Base-by-base conservation (phyloP, 2,329 filamentous ascomycete species). In the Microsporum ferrugineum region DNA sequence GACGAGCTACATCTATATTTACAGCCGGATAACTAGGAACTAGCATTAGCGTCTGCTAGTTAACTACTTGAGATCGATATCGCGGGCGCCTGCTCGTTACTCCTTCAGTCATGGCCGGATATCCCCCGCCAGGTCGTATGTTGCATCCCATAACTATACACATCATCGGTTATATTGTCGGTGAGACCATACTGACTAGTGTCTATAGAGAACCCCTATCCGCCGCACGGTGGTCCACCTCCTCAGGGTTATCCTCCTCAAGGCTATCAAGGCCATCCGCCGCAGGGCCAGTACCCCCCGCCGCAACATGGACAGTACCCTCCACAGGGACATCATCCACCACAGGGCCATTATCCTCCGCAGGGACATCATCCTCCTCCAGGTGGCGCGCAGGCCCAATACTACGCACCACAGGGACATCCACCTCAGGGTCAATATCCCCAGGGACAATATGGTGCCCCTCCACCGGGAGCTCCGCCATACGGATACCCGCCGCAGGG, bases 261-360 rank as follows among this genome's bases (percentile, higher is more conserved):
- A n/a, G 51, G 51, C 34, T 63, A 65, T 36, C 62, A 62, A 2
- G 64, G 63, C 7, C 63, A 65, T 43, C 61, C 60, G 17, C 64
- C 60, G 23, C 61, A 61, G 14, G 61, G 61, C 27, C 63, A 65
- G 38, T 39, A 39, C 38, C 38, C 38, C 8, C 38, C 34, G 34
- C 34, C 38, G 38, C 38, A 39, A 39, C 38, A 39, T 8, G 38
- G 38, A 6, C 38, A 39, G 36, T 60, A 61, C 31, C 45, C 61
- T 17, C 64, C 63, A 23, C 62, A 62, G 33, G 60, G 62, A 10
- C 56, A 60, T n/a, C 56, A 27, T 17, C 38, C 38, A 5, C 38
- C 38, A 8, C 38, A 39, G 38, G 38, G 38, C 10, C 38, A 51
- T 29, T 61, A 62, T 31, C 49, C 61, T 12, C 64, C 63, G 27